Conservation (phyloP, 129 eudicot species). For the Kitagawia praeruptora region DNA sequence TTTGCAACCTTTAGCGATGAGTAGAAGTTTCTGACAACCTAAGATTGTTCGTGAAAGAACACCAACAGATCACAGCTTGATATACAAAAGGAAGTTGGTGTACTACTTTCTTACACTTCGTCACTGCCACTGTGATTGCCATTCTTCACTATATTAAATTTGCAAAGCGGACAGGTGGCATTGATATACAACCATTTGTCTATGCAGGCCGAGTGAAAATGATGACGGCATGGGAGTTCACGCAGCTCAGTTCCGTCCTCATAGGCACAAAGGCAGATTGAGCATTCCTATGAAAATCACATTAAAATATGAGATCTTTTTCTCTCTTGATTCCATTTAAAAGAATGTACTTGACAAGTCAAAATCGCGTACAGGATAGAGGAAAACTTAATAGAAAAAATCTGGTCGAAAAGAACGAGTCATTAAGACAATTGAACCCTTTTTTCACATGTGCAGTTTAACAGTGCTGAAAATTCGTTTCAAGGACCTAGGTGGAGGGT, state of each 20-base stretch:
- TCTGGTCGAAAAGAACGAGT: not conserved
- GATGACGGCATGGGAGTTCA: conserved; percentile 91
- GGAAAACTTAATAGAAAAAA: not conserved
- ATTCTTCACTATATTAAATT: conserved; percentile 75
- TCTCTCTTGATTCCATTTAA: not conserved
- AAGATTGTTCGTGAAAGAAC: not conserved
- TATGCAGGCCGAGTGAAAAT: conserved; percentile 77
- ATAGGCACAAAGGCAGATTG: conserved; percentile 75
- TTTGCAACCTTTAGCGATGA: not conserved
- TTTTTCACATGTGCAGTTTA: not conserved
- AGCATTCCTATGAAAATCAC: conserved; percentile 53
- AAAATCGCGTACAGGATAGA: not conserved
- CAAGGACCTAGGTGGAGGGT: not conserved
- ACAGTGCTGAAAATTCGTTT: not conserved
- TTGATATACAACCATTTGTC: conserved; percentile 90
- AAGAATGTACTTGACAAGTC: not conserved
- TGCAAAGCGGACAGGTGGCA: conserved; percentile 95
- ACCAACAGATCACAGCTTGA: not conserved
- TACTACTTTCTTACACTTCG: conserved; percentile 34
- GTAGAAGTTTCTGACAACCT: not conserved
- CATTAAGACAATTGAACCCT: not conserved
- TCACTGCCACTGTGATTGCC: conserved; percentile 71
- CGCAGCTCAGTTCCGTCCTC: conserved; percentile 90
- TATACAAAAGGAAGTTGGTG: not conserved
- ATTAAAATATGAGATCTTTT: not conserved